Percentiles rank a stretch among this genome's conserved stretches.
These are phyloP conservation scores for Helicocarpus griseus DNA, from an alignment of 2,329 filamentous ascomycete genomes.

Conservation along the genomic window DNA sequence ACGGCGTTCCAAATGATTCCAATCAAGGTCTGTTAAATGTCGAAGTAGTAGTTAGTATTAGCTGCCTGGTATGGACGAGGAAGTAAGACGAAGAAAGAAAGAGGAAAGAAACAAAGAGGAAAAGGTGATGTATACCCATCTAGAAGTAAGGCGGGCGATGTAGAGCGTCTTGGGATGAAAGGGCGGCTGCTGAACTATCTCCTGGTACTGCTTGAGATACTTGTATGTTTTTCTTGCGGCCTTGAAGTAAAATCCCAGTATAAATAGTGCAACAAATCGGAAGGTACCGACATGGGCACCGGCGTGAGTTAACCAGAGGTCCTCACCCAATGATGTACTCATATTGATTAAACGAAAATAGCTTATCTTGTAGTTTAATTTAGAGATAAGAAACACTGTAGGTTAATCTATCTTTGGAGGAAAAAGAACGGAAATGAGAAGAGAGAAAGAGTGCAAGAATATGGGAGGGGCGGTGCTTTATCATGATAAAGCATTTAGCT, in stretches of 20 bases:
- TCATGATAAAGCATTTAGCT: background rate
- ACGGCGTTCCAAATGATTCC: constrained; percentile 5
- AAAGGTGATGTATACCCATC: constrained; percentile 1
- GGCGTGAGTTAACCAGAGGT: background rate
- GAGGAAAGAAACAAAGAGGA: background rate
- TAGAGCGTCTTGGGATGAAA: constrained; percentile 1
- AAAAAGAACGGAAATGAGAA: background rate
- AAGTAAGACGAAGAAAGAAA: background rate
- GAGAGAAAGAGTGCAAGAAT: background rate
- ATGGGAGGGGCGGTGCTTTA: background rate
- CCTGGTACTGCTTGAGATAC: background rate
- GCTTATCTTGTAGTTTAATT: background rate
- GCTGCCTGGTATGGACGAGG: background rate
- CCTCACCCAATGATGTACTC: background rate
- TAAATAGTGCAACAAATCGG: background rate
- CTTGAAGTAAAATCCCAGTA: background rate
- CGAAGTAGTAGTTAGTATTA: background rate
- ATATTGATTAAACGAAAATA: background rate
- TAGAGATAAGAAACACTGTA: background rate
- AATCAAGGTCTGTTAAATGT: background rate
- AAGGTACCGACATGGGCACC: background rate
- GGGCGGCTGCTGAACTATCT: constrained; percentile 1
- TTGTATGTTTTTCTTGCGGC: background rate
- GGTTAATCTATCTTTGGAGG: background rate
- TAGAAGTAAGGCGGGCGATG: background rate